Base-by-base conservation (phyloP, 2,329 filamentous ascomycete species). In the Ophiostoma montium region DNA sequence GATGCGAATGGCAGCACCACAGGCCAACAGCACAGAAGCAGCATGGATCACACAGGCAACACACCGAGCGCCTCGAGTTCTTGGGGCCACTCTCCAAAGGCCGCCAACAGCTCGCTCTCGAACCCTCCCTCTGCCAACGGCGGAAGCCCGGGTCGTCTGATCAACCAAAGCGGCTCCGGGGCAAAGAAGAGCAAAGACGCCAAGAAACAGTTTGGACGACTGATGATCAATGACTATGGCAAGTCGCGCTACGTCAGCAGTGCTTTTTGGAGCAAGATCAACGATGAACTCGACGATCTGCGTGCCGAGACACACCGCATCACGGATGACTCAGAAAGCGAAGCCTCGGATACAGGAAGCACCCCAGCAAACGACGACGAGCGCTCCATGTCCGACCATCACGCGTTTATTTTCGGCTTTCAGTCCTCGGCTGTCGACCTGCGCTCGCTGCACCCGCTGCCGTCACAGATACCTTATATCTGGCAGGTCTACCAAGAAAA, bases 251-350 rank as follows among this genome's bases (percentile, higher is more conserved):
- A 88, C 60, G 77, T 89, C 56, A 86, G 82, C 65, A 85, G 78
- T 61, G 81, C 76, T 7, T 86, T 88, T 58, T 87, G 82, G 82
- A 77, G 82, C 18, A 84, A 76, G 53, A 70, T 89, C 47, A 84
- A 80, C 52, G 84, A 86, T 48, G 83, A 88, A 67, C 60, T 70
- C 31, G 63, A 68, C 50, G 61, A 67, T 47, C 65, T 78, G 35
- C 70, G 72, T 7, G 64, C 68, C 47, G 72, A 75, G 47, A 73
- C 72, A 1, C 65, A 70, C 19, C 62, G 63, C 49, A 63, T 75
- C 19, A 69, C 69, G 7, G 43, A 46, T 13, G 67, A 72, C 46
- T 67, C 71, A 2, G 69, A 74, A 2, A 79, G 79, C 3, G 78
- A 84, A 19, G 69, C 72, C 7, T 76, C 74, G 10, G 76, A 75